phyloP scores from a whole-genome alignment of 129 eudicot species.

The Saposhnikovia divaricata region DNA sequence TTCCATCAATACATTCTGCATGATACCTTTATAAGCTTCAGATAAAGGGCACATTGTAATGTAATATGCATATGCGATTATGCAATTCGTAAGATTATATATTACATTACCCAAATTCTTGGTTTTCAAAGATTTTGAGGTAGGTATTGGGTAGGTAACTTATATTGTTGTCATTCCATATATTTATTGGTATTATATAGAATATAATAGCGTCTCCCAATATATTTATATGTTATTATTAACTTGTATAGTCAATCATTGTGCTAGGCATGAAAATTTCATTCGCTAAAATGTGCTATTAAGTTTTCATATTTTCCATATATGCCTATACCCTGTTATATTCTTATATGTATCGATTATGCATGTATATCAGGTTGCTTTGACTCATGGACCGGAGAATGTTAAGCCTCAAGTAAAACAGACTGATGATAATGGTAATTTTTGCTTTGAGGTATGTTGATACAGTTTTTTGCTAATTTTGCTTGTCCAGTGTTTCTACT shows the following conservation, averaged over 20 bases:
- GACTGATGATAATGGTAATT: slow-evolving; percentile 61
- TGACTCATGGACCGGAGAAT: slow-evolving; percentile 98
- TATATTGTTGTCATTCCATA: neutral
- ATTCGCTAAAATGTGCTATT: neutral
- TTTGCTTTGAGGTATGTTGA: slow-evolving; percentile 86
- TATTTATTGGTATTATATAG: too few relatives aligned
- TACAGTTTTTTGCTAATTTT: neutral
- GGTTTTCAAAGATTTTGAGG: neutral
- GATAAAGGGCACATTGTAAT: neutral
- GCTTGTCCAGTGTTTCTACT: neutral
- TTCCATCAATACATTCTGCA: neutral
- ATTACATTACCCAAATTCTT: neutral
- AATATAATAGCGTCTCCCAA: neutral
- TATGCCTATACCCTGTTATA: neutral
- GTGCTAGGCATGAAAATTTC: neutral
- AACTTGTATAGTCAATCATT: neutral
- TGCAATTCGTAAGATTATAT: neutral
- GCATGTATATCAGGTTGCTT: slow-evolving; percentile 59
- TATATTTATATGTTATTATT: neutral
- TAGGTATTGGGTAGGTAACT: neutral
- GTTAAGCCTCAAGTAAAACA: slow-evolving; percentile 86
- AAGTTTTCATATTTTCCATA: neutral
- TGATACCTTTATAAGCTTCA: neutral
- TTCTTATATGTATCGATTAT: neutral
- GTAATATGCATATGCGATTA: neutral